Percentiles rank a stretch among this genome's conserved stretches.
Evolutionary conservation across 2,329 filamentous ascomycete species (phyloP).

Genomic region (Geosmithia morbida): DNA sequence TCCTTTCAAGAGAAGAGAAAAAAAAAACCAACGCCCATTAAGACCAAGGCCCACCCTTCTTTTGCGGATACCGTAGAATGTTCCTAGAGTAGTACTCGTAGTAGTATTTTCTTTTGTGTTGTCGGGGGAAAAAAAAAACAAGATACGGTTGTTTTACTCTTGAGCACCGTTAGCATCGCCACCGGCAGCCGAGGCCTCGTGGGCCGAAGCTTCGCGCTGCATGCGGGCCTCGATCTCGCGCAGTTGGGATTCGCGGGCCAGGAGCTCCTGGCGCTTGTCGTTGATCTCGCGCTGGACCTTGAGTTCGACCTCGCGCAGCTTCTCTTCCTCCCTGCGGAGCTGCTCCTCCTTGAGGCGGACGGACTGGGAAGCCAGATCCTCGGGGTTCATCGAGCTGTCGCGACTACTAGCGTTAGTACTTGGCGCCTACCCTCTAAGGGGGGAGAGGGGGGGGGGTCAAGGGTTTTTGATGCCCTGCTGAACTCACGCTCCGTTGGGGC

Average conservation of each 20-base stretch:
- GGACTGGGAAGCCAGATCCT: slow-evolving; percentile 91
- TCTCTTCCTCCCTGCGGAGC: slow-evolving; percentile 97
- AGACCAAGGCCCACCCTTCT: slow-evolving; percentile 22
- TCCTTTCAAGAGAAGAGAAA: slow-evolving; percentile 21
- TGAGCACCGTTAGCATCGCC: slow-evolving; percentile 40
- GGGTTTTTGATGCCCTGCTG: slow-evolving; percentile 1
- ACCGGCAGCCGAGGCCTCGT: slow-evolving; percentile 28
- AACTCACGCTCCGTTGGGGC: slow-evolving; percentile 74
- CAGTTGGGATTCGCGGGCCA: slow-evolving; percentile 95
- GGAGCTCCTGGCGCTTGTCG: slow-evolving; percentile 96
- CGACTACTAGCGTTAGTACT: slow-evolving; percentile 33
- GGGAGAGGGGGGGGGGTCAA: background rate
- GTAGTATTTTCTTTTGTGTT: slow-evolving; percentile 2
- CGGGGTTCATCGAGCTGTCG: slow-evolving; percentile 79
- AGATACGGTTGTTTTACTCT: slow-evolving; percentile 18
- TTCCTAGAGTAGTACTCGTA: slow-evolving; percentile 8
- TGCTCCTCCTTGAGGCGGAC: slow-evolving; percentile 99
- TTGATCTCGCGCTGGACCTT: slow-evolving; percentile 99
- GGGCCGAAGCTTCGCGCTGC: slow-evolving; percentile 55
- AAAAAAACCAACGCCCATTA: slow-evolving; percentile 34
- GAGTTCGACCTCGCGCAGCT: slow-evolving; percentile 96
- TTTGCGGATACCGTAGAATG: slow-evolving; percentile 16
- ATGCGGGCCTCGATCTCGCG: slow-evolving; percentile 98
- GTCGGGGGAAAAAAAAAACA: slow-evolving; percentile 4
- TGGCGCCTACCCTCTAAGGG: background rate